These are phyloP conservation scores for Sporobolomyces phaffii DNA, from an alignment of 768 basidiomycete species.

Conservation along the genomic window DNA sequence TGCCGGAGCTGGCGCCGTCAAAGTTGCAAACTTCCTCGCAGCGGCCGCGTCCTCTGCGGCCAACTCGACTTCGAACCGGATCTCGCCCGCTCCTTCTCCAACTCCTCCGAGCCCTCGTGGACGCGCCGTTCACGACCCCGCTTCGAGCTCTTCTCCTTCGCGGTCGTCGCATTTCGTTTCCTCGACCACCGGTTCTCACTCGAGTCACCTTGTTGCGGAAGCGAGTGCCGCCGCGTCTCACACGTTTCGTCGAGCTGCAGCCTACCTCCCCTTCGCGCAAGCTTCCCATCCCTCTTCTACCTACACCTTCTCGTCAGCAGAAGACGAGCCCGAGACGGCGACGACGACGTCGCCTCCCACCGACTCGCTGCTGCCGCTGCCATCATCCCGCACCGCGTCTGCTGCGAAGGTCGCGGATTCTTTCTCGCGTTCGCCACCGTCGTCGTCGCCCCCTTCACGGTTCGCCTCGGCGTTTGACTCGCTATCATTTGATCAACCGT, in stretches of 20 bases:
- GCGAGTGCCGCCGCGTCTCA: slow-evolving; percentile 17
- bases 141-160: background rate
- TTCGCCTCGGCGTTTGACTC: slow-evolving; percentile 45
- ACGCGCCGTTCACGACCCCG: background rate
- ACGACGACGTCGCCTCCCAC: background rate
- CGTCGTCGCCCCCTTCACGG: slow-evolving; percentile 11
- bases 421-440: no score
- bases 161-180: background rate
- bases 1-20: slow-evolving; percentile 9
- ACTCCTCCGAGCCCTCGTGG: background rate
- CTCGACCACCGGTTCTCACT: background rate
- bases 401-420: no score
- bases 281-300: background rate
- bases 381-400: no score
- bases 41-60: slow-evolving; percentile 10
- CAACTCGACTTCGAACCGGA: background rate
- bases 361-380: no score
- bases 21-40: slow-evolving; percentile 21
- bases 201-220: slow-evolving; percentile 13
- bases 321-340: background rate
- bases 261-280: slow-evolving; percentile 18
- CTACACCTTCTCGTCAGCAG: background rate
- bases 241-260: slow-evolving; percentile 24
- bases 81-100: slow-evolving; percentile 2
- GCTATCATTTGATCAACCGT: slow-evolving; percentile 56